Conservation (phyloP, 2,329 filamentous ascomycete species). For the Epicoccum nigrum region DNA sequence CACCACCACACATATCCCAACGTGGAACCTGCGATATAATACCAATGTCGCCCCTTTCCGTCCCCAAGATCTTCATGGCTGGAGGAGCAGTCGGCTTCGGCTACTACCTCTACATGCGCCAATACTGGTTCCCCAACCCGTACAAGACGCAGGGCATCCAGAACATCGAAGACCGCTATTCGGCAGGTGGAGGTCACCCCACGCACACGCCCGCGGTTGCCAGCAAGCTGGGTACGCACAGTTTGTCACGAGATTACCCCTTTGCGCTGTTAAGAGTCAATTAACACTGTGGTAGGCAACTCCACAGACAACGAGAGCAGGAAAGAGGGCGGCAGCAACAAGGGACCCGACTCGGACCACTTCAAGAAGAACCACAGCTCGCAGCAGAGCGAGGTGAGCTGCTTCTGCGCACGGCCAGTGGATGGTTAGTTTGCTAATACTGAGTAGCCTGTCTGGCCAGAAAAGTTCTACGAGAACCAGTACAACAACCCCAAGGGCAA, state of each 20-base stretch:
- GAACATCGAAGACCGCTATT: constrained; percentile 45
- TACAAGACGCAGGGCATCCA: constrained; percentile 45
- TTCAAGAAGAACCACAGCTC: constrained; percentile 34
- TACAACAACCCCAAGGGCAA: constrained; percentile 44
- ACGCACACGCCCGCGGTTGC: constrained; percentile 41
- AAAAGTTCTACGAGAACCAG: constrained; percentile 43
- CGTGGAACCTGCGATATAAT: constrained; percentile 6
- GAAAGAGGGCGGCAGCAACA: constrained; percentile 31
- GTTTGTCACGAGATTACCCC: too few relatives aligned
- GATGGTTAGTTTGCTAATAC: constrained; percentile 7
- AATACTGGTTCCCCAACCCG: constrained; percentile 48
- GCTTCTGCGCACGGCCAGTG: not conserved
- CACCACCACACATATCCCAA: not conserved
- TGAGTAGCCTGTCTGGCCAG: constrained; percentile 32
- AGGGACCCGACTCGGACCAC: constrained; percentile 35
- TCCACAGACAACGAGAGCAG: constrained; percentile 30
- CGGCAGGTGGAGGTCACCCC: constrained; percentile 39
- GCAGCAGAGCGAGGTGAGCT: constrained; percentile 37
- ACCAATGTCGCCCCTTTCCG: constrained; percentile 40
- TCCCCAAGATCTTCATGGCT: constrained; percentile 48
- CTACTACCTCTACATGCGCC: constrained; percentile 47
- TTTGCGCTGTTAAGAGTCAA: too few relatives aligned
- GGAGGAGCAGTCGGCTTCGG: constrained; percentile 43
- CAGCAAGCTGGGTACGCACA: constrained; percentile 39
- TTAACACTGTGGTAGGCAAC: constrained; percentile 24